Percentiles rank a stretch among this genome's conserved stretches.
Evolutionary conservation across 768 basidiomycete species (phyloP).

Genomic region (Gyrodon lividus): DNA sequence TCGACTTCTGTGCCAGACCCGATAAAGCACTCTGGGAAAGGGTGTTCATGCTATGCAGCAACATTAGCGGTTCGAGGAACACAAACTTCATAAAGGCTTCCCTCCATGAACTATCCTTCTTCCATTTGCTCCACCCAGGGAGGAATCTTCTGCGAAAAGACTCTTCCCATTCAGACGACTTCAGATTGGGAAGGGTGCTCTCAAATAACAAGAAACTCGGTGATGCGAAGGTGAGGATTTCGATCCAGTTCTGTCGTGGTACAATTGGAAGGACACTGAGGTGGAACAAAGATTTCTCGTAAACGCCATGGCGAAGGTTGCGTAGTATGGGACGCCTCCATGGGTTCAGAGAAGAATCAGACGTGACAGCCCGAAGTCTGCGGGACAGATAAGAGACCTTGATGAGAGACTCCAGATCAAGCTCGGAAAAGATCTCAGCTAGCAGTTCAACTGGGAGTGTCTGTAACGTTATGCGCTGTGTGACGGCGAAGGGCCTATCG

Average conservation of each 20-base stretch:
- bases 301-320: constrained; percentile 45
- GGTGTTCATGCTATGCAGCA: constrained; percentile 9
- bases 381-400: constrained; percentile 59
- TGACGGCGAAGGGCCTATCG: not conserved
- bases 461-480: constrained; percentile 32
- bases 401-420: constrained; percentile 62
- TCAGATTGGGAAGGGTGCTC: constrained; percentile 66
- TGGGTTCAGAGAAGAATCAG: constrained; percentile 67
- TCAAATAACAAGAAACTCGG: constrained; percentile 66
- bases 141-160: constrained; percentile 69
- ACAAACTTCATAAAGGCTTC: constrained; percentile 64
- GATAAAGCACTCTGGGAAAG: constrained; percentile 50
- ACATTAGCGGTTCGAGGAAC: constrained; percentile 3
- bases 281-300: constrained; percentile 52
- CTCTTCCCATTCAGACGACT: constrained; percentile 69
- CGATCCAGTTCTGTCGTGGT: constrained; percentile 78
- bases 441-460: constrained; percentile 76
- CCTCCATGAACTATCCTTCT: constrained; percentile 62
- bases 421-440: constrained; percentile 66
- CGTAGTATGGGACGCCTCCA: constrained; percentile 73
- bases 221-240: constrained; percentile 62
- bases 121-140: constrained; percentile 75
- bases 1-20: constrained; percentile 66
- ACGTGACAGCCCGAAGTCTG: constrained; percentile 53
- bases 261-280: constrained; percentile 63